Conservation (phyloP, 1,284 basidiomycete species). For the Sphagnurus paluster region DNA sequence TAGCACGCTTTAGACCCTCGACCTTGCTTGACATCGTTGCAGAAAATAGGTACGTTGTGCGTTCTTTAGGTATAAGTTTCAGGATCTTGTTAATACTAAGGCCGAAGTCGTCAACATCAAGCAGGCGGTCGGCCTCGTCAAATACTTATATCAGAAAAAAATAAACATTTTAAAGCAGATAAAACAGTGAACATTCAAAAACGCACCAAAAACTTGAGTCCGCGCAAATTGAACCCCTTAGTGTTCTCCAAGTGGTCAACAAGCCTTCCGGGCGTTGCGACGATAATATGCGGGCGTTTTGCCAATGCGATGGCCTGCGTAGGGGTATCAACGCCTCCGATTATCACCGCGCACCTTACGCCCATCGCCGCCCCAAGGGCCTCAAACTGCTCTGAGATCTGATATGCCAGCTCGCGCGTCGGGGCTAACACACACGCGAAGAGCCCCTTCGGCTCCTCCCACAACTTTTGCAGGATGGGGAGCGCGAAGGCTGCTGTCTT, state of each 20-base stretch:
- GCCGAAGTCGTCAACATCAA: constrained; percentile 99
- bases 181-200: not conserved
- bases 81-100: constrained; percentile 97
- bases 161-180: constrained; percentile 7
- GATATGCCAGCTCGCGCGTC: constrained; percentile 95
- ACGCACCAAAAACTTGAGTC: constrained; percentile 86
- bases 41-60: constrained; percentile 96
- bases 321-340: constrained; percentile 96
- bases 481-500: constrained; percentile 98
- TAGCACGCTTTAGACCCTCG: constrained; percentile 95
- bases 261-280: constrained; percentile 96
- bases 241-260: constrained; percentile 98
- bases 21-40: constrained; percentile 99
- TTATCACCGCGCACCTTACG: constrained; percentile 87
- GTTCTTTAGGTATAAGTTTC: constrained; percentile 92
- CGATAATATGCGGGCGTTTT: constrained; percentile 92
- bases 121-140: constrained; percentile 95
- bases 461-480: constrained; percentile 94
- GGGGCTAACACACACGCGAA: constrained; percentile 96
- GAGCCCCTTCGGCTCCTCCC: constrained; percentile 93
- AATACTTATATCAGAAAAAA: constrained; percentile 61
- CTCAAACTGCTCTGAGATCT: constrained; percentile 96
- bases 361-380: constrained; percentile 93
- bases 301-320: constrained; percentile 91
- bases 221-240: constrained; percentile 92